phyloP scores from a whole-genome alignment of 2,329 filamentous ascomycete species.

The Apiospora kogelbergensis region DNA sequence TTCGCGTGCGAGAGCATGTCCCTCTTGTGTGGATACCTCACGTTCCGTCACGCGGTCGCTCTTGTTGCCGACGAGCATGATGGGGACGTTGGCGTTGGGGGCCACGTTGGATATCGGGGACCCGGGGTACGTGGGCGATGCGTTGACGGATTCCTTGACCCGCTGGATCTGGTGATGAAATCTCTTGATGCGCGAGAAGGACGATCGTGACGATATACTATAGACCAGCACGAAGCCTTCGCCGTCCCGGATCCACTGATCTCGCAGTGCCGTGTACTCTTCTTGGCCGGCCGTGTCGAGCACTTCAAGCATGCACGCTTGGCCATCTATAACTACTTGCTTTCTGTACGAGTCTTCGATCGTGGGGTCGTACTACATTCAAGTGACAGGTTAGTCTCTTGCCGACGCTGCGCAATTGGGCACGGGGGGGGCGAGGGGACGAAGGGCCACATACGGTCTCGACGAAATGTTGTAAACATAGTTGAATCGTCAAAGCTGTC shows the following conservation, averaged over 20 bases:
- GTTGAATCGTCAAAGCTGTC: constrained; percentile 91
- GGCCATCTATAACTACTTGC: constrained; percentile 88
- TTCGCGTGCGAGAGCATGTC: constrained; percentile 85
- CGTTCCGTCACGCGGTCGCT: constrained; percentile 94
- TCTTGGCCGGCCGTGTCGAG: constrained; percentile 97
- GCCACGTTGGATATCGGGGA: constrained; percentile 64
- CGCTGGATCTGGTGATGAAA: constrained; percentile 97
- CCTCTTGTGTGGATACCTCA: constrained; percentile 95
- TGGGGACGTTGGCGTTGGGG: constrained; percentile 72
- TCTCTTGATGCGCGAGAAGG: constrained; percentile 89
- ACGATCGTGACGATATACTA: constrained; percentile 95
- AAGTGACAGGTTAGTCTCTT: not conserved
- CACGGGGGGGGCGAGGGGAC: not conserved
- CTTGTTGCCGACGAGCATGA: constrained; percentile 99
- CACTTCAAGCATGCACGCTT: constrained; percentile 96
- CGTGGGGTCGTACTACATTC: constrained; percentile 73
- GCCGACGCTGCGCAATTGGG: not conserved
- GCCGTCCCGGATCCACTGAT: constrained; percentile 98
- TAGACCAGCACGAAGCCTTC: constrained; percentile 98
- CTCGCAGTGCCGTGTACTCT: constrained; percentile 93
- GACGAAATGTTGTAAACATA: constrained; percentile 97
- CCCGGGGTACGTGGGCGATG: constrained; percentile 74
- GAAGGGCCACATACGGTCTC: constrained; percentile 66
- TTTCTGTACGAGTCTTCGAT: constrained; percentile 89
- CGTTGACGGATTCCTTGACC: constrained; percentile 86